Conservation (phyloP, 164 flowering plant species). For the Houttuynia cordata region DNA sequence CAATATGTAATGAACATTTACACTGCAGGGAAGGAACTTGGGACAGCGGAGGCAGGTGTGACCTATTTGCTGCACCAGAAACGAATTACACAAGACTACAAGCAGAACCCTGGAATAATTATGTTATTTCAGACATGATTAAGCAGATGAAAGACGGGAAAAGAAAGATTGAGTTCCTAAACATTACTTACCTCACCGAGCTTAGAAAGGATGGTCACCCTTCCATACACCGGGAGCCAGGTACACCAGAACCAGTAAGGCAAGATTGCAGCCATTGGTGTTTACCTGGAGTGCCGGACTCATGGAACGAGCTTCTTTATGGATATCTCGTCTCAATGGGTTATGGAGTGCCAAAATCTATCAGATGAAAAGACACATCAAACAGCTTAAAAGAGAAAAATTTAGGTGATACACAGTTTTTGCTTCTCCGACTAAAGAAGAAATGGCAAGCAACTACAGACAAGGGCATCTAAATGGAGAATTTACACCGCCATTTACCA, state of each 20-base stretch:
- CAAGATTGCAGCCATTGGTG: conserved; percentile 85
- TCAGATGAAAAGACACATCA: neutral
- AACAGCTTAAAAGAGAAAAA: neutral
- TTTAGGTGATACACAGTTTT: neutral
- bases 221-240: conserved; percentile 47
- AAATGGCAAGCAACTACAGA: neutral
- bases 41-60: conserved; percentile 53
- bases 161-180: conserved; percentile 29
- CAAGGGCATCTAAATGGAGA: neutral
- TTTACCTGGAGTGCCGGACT: conserved; percentile 80
- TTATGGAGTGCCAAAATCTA: conserved; percentile 1
- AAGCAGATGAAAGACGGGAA: conserved; percentile 25
- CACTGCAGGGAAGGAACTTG: conserved; percentile 61
- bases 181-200: conserved; percentile 61
- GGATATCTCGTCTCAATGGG: conserved; percentile 5
- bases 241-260: conserved; percentile 28
- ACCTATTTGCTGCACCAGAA: conserved; percentile 33
- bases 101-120: conserved; percentile 34
- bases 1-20: too few species aligned
- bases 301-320: conserved; percentile 57
- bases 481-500: neutral
- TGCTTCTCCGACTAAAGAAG: conserved; percentile 5
- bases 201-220: conserved; percentile 58
- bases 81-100: conserved; percentile 30
- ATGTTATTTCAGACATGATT: conserved; percentile 24